A percentile compares a stretch with the other conserved stretches of the same genome.
Evolutionary conservation across 108 stramenopile genomes (phyloP).

Genomic region (Fragilaria radians): DNA sequence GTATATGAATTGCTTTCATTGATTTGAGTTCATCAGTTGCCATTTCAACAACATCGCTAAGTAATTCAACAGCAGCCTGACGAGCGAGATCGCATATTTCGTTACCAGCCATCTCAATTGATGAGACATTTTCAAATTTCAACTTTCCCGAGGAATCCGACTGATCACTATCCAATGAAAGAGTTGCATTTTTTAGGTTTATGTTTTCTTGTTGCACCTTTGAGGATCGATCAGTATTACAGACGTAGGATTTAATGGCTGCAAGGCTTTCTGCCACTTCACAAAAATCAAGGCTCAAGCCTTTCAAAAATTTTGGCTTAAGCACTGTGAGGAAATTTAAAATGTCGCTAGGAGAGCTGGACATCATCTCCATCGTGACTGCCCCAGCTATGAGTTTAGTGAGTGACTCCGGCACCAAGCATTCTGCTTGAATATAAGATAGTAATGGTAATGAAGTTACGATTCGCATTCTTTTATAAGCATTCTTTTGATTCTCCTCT

Average conservation of each 20-base stretch:
- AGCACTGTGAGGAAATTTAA: background rate
- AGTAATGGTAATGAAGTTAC: constrained; percentile 11
- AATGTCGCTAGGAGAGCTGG: background rate
- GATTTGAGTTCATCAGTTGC: background rate
- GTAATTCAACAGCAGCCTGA: background rate
- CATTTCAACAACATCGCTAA: background rate
- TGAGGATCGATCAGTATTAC: background rate
- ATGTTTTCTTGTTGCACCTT: background rate
- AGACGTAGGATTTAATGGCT: background rate
- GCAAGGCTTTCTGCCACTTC: background rate
- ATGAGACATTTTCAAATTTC: no score
- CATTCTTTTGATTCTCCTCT: constrained; percentile 3
- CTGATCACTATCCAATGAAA: background rate
- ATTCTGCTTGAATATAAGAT: constrained; percentile 1
- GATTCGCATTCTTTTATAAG: constrained; percentile 27
- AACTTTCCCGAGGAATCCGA: background rate
- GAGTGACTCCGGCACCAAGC: background rate
- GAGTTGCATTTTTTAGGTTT: background rate
- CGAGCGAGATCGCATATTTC: background rate
- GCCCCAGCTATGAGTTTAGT: background rate
- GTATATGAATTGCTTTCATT: constrained; percentile 20
- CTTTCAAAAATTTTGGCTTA: background rate
- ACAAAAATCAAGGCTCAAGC: background rate
- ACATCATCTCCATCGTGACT: background rate
- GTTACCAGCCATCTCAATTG: no score